Evolutionary conservation across 495 filamentous ascomycete genomes (phyloP), one percentile per base, ranked within the genome.

Genomic region (Parmelia sp.): DNA sequence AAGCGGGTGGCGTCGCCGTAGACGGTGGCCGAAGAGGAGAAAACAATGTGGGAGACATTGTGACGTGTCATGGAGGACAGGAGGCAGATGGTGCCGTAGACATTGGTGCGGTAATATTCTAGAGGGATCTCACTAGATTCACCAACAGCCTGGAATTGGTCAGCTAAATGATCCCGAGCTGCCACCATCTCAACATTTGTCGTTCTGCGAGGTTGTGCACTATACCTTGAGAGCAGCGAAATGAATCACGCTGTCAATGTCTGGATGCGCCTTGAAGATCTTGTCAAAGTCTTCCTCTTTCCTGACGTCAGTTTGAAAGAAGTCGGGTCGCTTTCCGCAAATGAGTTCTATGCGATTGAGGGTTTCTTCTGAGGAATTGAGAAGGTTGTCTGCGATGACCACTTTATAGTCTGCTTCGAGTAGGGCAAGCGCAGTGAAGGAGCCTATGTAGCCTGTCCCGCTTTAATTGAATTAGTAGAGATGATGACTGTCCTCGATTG

Each of bases 371-470:
- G 90, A 96, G 37, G 95, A 96, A 75, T 98, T 98, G 85, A 92
- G 95, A 60, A 97, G 84, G 77, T 87, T 97, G 78, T 98, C 94
- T 64, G 91, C 86, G 63, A 98, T 89, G 69, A 98, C 88, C 58
- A 98, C 95, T 72, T 97, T 88, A 82, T 97, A 97, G 74, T 87
- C 92, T 71, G 92, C 89, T 70, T 96, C 82, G 67, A 98, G 89
- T 27, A 98, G 88, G 42, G 92, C 89, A 60, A 98, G 86, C 62
- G 88, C 80, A 60, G 94, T 98, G 84, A 97, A 97, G 47, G 94
- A 98, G 69, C 94, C 94, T 75, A 98, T 98, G 82, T 98, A 98
- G 79, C 94, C 94, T 64, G 91, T 94, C 69, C 94, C 94, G 80
- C 94, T 98, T 74, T 39, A 33, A 33, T 39, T 74, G 57, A 42